Evolutionary conservation across 345 rosid species (phyloP).

Genomic region (Syzygium oleosum): DNA sequence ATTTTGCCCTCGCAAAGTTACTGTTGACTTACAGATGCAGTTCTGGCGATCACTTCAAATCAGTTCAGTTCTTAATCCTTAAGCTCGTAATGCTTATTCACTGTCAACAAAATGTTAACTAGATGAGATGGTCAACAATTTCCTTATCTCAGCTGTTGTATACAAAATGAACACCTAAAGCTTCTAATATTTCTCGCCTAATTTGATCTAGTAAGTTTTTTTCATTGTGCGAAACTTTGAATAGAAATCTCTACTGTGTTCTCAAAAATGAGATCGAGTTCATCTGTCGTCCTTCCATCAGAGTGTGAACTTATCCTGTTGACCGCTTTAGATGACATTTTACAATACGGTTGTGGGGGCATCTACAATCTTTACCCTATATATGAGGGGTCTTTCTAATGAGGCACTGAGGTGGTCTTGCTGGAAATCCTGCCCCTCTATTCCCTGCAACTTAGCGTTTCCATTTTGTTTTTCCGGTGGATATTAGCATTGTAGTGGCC

Average conservation of each 20-base stretch:
- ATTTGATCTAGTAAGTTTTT: not conserved
- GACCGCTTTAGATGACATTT: not conserved
- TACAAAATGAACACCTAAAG: not conserved
- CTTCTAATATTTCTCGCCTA: not conserved
- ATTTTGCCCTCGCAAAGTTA: not conserved
- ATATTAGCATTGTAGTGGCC: not conserved
- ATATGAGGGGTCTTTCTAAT: not conserved
- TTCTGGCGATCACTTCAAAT: not conserved
- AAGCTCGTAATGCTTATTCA: not conserved
- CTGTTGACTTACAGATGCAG: not conserved
- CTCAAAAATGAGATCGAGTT: not conserved
- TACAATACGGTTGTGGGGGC: not conserved
- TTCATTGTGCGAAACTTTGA: not conserved
- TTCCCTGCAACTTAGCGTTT: not conserved
- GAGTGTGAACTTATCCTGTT: not conserved
- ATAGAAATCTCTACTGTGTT: not conserved
- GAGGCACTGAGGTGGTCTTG: not conserved
- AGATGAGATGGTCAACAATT: not conserved
- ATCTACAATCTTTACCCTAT: not conserved
- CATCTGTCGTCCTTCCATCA: not conserved
- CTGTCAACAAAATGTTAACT: not conserved
- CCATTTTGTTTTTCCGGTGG: not conserved
- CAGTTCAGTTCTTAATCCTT: not conserved
- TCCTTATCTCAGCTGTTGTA: not conserved
- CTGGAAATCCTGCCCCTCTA: not conserved